Conservation (phyloP, 495 filamentous ascomycete species). For the Parachaetomium inaequale region DNA sequence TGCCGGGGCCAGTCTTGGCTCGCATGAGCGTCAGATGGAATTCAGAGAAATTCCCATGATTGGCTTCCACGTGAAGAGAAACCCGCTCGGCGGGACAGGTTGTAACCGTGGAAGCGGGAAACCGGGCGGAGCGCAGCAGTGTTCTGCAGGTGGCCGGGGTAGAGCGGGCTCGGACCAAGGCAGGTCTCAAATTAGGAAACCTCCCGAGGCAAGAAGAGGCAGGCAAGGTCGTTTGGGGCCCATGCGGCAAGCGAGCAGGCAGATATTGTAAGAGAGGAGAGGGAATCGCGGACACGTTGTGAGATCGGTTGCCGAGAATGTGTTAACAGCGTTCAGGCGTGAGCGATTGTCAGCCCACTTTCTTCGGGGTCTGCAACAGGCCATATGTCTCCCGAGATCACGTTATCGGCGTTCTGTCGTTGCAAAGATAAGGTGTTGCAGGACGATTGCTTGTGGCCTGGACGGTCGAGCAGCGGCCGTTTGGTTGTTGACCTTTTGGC, state of each 20-base stretch:
- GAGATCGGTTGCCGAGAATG: too few relatives aligned
- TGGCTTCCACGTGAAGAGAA: slow-evolving; percentile 11
- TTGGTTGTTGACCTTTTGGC: neutral
- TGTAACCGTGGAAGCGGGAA: neutral
- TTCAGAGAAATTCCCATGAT: slow-evolving; percentile 16
- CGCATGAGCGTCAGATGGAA: slow-evolving; percentile 2
- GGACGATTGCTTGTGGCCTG: too few relatives aligned
- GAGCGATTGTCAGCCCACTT: too few relatives aligned
- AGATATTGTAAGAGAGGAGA: too few relatives aligned
- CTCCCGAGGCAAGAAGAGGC: neutral
- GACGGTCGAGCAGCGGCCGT: neutral
- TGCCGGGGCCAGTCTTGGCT: slow-evolving; percentile 7
- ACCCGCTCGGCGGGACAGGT: slow-evolving; percentile 6
- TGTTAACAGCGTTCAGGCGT: too few relatives aligned
- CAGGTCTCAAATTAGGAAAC: neutral
- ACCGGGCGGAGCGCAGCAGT: neutral
- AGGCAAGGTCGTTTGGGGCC: neutral
- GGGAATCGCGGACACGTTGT: too few relatives aligned
- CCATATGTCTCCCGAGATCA: too few relatives aligned
- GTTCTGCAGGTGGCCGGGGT: slow-evolving; percentile 1
- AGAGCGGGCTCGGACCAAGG: neutral
- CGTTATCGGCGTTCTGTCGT: too few relatives aligned
- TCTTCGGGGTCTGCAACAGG: too few relatives aligned
- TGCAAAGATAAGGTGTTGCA: too few relatives aligned
- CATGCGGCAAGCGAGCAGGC: too few relatives aligned